phyloP scores from a whole-genome alignment of 306 rosid genomes.

The Lotus japonicus region DNA sequence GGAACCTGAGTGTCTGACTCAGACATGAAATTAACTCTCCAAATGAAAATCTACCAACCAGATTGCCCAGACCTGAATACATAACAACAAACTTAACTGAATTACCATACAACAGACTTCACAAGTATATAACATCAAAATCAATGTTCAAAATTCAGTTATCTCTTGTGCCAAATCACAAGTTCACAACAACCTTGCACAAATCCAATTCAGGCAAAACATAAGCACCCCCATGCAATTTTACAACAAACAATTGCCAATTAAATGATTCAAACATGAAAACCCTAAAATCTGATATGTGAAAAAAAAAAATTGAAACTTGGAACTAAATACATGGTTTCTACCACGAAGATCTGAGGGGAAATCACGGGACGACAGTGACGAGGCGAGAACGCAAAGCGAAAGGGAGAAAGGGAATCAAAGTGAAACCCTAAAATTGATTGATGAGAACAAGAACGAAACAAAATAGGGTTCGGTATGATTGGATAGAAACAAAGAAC shows the following conservation, averaged over 20 bases:
- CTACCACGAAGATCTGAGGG: neutral
- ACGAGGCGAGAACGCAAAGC: neutral
- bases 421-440: neutral
- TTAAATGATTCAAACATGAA: too few species aligned
- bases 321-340: neutral
- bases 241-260: too few species aligned
- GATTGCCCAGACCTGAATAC: constrained; percentile 38
- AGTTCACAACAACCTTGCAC: neutral
- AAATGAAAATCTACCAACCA: constrained; percentile 27
- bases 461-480: neutral
- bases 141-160: neutral
- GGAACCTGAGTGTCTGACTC: constrained; percentile 64
- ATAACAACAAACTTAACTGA: neutral
- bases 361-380: neutral
- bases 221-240: too few species aligned
- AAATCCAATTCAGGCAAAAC: too few species aligned
- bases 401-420: neutral
- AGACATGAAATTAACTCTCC: constrained; percentile 58
- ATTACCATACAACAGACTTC: neutral
- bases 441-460: neutral
- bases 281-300: neutral
- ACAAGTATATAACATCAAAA: neutral
- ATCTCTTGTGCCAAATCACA: neutral
- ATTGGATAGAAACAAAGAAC: neutral
- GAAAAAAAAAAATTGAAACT: neutral